Evolutionary conservation across 1,139 yeast genomes (phyloP).

Genomic region (Candida frijolesensis): DNA sequence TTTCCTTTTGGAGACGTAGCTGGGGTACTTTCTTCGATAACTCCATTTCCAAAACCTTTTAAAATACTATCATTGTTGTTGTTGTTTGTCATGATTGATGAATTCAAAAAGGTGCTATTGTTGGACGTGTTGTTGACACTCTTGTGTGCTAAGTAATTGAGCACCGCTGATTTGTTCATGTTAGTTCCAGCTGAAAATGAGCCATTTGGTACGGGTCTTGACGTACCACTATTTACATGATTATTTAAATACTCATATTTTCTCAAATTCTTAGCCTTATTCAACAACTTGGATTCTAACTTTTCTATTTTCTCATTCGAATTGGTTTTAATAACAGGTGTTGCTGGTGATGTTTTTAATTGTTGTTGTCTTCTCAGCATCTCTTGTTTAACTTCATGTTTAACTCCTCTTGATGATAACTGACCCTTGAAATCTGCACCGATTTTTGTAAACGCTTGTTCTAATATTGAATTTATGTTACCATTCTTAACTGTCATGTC

Average conservation of each 20-base stretch:
- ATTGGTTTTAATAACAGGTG: background rate
- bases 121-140: conserved; percentile 6
- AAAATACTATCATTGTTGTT: conserved; percentile 26
- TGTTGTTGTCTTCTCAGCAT: conserved; percentile 1
- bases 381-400: conserved; percentile 18
- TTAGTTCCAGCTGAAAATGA: conserved; percentile 15
- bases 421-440: conserved; percentile 30
- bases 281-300: conserved; percentile 28
- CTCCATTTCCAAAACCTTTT: conserved; percentile 42
- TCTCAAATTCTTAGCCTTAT: conserved; percentile 33
- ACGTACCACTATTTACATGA: conserved; percentile 24
- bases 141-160: conserved; percentile 11
- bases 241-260: conserved; percentile 38
- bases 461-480: conserved; percentile 32
- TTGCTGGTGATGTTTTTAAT: background rate
- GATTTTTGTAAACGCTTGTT: conserved; percentile 27
- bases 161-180: conserved; percentile 12
- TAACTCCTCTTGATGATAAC: conserved; percentile 34
- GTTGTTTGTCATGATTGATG: conserved; percentile 22
- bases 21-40: conserved; percentile 45
- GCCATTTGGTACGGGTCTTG: conserved; percentile 7
- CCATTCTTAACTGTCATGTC: conserved; percentile 35
- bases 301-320: conserved; percentile 20
- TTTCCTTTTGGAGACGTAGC: conserved; percentile 30
- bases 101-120: conserved; percentile 23